Evolutionary conservation across 2,329 filamentous ascomycete species (phyloP).

Genomic region (Microdochium paspali): DNA sequence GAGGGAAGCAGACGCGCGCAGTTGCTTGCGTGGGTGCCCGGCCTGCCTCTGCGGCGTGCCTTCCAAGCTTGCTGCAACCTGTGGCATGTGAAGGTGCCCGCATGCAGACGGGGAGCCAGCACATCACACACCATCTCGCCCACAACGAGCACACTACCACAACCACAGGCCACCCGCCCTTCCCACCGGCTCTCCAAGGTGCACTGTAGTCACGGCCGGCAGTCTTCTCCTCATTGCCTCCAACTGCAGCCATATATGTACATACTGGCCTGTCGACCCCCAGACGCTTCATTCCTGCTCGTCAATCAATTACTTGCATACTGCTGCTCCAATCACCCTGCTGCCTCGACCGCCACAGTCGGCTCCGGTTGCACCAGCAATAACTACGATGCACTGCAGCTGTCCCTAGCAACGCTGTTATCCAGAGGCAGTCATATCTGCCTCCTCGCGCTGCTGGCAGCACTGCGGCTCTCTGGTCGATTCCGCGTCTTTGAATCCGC

Average conservation of each 20-base stretch:
- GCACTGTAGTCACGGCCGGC: too few relatives aligned
- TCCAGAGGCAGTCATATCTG: not conserved
- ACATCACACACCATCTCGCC: not conserved
- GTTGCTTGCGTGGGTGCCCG: not conserved
- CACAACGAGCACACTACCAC: not conserved
- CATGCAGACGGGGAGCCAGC: not conserved
- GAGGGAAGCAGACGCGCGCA: not conserved
- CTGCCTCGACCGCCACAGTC: not conserved
- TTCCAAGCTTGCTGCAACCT: too few relatives aligned
- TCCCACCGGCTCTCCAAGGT: not conserved
- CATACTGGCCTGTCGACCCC: not conserved
- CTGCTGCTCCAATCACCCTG: not conserved
- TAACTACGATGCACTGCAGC: not conserved
- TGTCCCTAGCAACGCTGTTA: not conserved
- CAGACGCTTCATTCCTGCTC: not conserved
- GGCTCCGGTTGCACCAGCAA: not conserved
- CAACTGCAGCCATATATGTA: not conserved
- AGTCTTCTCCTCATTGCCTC: not conserved
- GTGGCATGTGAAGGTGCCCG: not conserved
- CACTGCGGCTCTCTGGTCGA: not conserved
- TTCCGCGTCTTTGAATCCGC: not conserved
- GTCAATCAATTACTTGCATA: not conserved
- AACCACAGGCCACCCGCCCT: not conserved
- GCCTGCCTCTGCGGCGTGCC: too few relatives aligned
- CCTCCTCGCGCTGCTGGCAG: not conserved